These are phyloP conservation scores for Populus davidiana DNA, from an alignment of 345 rosid species.

Conservation along the genomic window DNA sequence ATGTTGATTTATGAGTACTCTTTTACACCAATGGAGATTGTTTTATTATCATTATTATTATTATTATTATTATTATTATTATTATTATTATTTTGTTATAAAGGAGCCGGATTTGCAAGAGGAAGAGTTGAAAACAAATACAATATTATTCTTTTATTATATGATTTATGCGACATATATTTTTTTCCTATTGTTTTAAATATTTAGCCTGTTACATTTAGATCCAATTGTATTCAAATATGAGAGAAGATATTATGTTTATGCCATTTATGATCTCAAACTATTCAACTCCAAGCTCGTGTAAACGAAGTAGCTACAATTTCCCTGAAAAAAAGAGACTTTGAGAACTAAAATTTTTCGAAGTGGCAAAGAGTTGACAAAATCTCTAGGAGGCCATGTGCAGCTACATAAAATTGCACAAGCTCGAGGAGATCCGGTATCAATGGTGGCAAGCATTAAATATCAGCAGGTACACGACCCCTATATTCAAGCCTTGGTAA, in stretches of 20 bases:
- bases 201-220: too few species aligned
- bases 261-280: background rate
- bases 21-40: too few species aligned
- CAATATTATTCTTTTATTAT: too few species aligned
- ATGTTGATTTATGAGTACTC: too few species aligned
- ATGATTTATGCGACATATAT: too few species aligned
- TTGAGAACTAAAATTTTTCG: background rate
- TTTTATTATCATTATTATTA: too few species aligned
- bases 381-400: slow-evolving; percentile 22
- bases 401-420: slow-evolving; percentile 8
- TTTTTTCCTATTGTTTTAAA: too few species aligned
- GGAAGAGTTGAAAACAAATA: too few species aligned
- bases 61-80: too few species aligned
- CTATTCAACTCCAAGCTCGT: background rate
- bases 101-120: too few species aligned
- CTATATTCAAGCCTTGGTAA: background rate
- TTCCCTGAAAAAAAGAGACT: background rate
- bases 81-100: too few species aligned
- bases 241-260: background rate
- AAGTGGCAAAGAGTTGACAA: slow-evolving; percentile 4
- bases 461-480: too few species aligned
- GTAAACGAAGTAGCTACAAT: background rate
- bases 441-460: slow-evolving; percentile 16
- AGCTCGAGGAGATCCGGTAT: slow-evolving; percentile 44
- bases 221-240: background rate